Conservation (phyloP, 2,329 filamentous ascomycete species). For the Verticillium longisporum region DNA sequence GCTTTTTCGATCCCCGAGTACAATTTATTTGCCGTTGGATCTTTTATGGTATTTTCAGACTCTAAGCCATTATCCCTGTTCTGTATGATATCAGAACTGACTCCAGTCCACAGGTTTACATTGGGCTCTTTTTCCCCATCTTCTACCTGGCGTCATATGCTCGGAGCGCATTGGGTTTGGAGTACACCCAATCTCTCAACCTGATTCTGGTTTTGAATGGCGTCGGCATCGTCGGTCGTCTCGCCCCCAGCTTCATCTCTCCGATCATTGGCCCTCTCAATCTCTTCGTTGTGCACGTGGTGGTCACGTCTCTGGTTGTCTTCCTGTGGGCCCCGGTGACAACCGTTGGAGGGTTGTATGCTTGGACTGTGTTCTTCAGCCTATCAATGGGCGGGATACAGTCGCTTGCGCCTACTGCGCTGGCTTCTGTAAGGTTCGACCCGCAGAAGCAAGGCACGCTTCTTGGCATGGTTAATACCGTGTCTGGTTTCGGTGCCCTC, state of each 20-base stretch:
- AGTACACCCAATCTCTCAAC: constrained; percentile 23
- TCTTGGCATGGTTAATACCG: neutral
- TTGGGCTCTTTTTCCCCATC: constrained; percentile 26
- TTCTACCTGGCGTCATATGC: constrained; percentile 30
- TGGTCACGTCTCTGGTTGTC: neutral
- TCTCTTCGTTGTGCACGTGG: neutral
- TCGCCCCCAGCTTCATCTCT: constrained; percentile 28
- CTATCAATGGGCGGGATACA: neutral
- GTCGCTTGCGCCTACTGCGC: neutral
- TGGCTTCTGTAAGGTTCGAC: neutral
- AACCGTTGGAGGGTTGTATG: neutral
- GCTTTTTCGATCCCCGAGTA: neutral
- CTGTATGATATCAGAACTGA: neutral
- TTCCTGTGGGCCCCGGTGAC: neutral
- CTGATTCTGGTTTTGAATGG: constrained; percentile 37
- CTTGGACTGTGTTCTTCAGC: neutral
- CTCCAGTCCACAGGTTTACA: constrained; percentile 12
- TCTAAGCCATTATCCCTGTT: constrained; percentile 26
- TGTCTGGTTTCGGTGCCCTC: neutral
- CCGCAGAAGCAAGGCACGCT: neutral
- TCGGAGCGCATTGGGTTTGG: constrained; percentile 13
- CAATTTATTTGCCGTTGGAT: neutral
- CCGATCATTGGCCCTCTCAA: neutral
- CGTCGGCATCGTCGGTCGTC: constrained; percentile 36
- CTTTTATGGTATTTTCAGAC: constrained; percentile 22